phyloP scores from a whole-genome alignment of 352 stramenopile genomes.

The Globisporangium nagaii region DNA sequence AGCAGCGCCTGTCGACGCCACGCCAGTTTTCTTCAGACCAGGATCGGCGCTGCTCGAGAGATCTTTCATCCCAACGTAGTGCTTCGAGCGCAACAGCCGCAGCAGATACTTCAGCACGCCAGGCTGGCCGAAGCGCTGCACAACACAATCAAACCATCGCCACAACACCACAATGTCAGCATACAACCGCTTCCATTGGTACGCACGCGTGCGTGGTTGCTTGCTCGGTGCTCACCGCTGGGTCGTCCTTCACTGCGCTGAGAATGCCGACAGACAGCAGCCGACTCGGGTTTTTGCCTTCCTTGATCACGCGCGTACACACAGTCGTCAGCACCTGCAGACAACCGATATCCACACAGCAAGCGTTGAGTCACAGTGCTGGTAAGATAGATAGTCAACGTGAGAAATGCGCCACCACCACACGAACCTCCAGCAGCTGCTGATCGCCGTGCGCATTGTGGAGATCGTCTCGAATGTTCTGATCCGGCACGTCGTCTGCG shows the following conservation, averaged over 20 bases:
- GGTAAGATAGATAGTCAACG: not conserved
- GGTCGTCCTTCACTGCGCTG: conserved; percentile 47
- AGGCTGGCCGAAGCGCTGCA: conserved; percentile 44
- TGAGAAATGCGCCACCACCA: not conserved
- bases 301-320: conserved; percentile 50
- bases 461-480: conserved; percentile 43
- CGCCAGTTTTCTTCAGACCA: conserved; percentile 21
- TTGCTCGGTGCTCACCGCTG: no score
- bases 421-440: conserved; percentile 44
- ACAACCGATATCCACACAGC: not conserved
- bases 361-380: no score
- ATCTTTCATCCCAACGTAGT: conserved; percentile 57
- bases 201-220: no score
- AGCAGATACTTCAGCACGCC: conserved; percentile 72
- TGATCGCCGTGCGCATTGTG: conserved; percentile 14
- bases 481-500: conserved; percentile 34
- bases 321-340: conserved; percentile 39
- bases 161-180: not conserved
- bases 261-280: conserved; percentile 60
- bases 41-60: conserved; percentile 1
- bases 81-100: conserved; percentile 73
- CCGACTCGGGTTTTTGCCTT: conserved; percentile 44
- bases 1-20: conserved; percentile 10
- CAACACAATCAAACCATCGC: not conserved
- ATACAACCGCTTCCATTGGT: not conserved